A percentile compares a stretch with the other conserved stretches of the same genome.
Evolutionary conservation across 2,329 filamentous ascomycete species (phyloP).

Genomic region (Thelonectria olida): DNA sequence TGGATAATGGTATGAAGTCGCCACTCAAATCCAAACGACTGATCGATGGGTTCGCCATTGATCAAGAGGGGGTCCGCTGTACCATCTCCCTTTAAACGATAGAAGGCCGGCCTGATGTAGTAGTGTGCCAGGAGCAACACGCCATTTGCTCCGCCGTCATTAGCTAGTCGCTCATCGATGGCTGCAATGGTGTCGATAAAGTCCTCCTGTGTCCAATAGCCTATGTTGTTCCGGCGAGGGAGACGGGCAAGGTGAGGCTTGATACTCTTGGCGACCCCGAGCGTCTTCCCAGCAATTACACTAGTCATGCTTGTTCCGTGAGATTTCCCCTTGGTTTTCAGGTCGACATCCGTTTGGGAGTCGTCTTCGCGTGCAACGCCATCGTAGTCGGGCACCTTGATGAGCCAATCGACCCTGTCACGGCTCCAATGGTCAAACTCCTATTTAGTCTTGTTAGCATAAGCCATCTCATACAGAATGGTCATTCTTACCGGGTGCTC

Average conservation of each 20-base stretch:
- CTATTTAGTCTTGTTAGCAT: background rate
- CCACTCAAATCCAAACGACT: background rate
- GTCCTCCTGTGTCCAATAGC: background rate
- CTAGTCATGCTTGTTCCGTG: constrained; percentile 2
- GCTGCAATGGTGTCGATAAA: constrained; percentile 4
- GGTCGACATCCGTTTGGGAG: background rate
- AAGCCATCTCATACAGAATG: too few species aligned
- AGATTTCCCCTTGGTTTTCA: background rate
- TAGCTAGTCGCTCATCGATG: too few species aligned
- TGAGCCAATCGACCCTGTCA: background rate
- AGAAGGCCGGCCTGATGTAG: background rate
- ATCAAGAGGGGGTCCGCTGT: background rate
- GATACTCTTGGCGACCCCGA: constrained; percentile 1
- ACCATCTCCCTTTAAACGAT: background rate
- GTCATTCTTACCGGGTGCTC: background rate
- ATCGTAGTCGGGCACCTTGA: background rate
- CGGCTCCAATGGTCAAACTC: constrained; percentile 1
- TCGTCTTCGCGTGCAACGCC: background rate
- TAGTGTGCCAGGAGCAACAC: background rate
- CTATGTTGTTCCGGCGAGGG: background rate
- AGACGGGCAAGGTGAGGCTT: background rate
- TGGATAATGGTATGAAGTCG: background rate
- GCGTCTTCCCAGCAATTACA: background rate
- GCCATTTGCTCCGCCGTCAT: background rate
- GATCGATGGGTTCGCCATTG: background rate